Percentiles rank a stretch among this genome's conserved stretches.
Evolutionary conservation across 257 asterid species (phyloP).

Genomic region (Craterostigma plantagineum): DNA sequence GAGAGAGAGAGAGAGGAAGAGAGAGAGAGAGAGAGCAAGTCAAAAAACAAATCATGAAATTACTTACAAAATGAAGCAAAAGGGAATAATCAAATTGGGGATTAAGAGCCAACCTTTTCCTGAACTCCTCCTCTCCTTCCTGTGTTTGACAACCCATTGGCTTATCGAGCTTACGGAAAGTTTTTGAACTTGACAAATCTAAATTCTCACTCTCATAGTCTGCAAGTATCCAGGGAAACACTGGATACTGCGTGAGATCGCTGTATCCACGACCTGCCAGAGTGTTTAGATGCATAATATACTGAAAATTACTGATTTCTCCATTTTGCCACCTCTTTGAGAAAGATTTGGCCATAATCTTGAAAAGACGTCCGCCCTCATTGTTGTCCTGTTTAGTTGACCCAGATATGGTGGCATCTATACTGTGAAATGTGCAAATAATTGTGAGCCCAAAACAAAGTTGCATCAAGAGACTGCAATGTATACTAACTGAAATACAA

Average conservation of each 20-base stretch:
- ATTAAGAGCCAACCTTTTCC: constrained; percentile 45
- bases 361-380: constrained; percentile 97
- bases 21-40: too few species aligned
- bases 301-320: constrained; percentile 97
- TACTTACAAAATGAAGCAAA: background rate
- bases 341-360: constrained; percentile 88
- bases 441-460: constrained; percentile 2
- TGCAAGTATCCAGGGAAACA: constrained; percentile 95
- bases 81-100: background rate
- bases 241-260: constrained; percentile 98
- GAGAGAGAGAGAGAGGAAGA: too few species aligned
- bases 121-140: constrained; percentile 96
- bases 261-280: constrained; percentile 99
- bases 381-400: constrained; percentile 75
- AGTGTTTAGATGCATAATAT: constrained; percentile 95
- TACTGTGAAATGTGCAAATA: constrained; percentile 25
- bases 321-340: constrained; percentile 99
- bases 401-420: constrained; percentile 94
- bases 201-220: constrained; percentile 88
- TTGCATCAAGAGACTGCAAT: background rate
- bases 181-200: constrained; percentile 68
- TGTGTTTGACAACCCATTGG: constrained; percentile 96
- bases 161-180: constrained; percentile 78
- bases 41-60: constrained; percentile 9
- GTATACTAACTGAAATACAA: too few species aligned